Percentiles rank a stretch among this genome's conserved stretches.
Evolutionary conservation across 2,329 filamentous ascomycete species (phyloP).

Genomic region (Eutypa lata): DNA sequence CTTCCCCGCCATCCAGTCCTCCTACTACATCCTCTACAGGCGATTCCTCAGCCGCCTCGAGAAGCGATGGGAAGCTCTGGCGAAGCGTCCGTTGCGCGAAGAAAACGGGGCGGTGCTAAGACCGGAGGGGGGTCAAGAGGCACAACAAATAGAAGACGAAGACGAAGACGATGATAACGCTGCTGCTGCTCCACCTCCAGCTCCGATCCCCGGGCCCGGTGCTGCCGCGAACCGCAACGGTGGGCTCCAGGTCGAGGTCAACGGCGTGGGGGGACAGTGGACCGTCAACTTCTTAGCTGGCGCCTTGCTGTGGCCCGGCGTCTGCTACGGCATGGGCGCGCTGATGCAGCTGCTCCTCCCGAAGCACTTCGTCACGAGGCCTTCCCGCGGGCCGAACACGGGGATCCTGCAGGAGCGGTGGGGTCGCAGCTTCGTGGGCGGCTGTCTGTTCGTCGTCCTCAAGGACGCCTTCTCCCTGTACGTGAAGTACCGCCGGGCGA

Average conservation of each 20-base stretch:
- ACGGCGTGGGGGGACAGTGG: conserved; percentile 9
- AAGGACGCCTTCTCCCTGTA: conserved; percentile 65
- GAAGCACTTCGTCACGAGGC: conserved; percentile 57
- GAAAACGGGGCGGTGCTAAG: background rate
- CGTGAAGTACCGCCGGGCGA: conserved; percentile 60
- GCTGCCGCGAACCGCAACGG: background rate
- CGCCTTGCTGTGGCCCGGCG: conserved; percentile 72
- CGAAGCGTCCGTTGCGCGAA: background rate
- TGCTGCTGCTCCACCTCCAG: background rate
- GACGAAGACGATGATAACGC: background rate
- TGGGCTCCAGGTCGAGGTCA: background rate
- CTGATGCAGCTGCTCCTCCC: conserved; percentile 68
- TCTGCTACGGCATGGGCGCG: conserved; percentile 77
- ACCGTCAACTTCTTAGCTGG: conserved; percentile 46
- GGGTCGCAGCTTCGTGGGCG: conserved; percentile 85
- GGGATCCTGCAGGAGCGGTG: conserved; percentile 79
- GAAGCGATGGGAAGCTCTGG: conserved; percentile 26
- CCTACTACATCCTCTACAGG: conserved; percentile 44
- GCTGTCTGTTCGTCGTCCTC: conserved; percentile 81
- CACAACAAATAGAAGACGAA: conserved; percentile 13
- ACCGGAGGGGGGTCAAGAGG: no score
- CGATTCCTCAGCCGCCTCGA: conserved; percentile 46
- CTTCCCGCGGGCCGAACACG: conserved; percentile 31
- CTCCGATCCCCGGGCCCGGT: no score
- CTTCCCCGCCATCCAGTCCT: conserved; percentile 41